Evolutionary conservation across 768 basidiomycete species (phyloP).

Genomic region (Neoboletus subvelutipes): DNA sequence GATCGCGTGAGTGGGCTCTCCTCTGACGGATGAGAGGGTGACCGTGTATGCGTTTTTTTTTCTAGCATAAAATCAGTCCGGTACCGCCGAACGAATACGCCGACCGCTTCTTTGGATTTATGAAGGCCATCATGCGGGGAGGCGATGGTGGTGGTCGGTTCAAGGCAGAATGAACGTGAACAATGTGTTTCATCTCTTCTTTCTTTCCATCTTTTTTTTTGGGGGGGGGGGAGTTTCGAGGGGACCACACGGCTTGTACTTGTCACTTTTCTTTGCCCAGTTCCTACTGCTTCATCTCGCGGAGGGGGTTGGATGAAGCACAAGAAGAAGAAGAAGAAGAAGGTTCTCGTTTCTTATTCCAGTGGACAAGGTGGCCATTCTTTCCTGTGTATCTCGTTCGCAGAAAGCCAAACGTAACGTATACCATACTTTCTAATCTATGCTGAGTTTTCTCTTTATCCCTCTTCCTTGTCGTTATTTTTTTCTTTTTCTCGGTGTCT

Average conservation of each 20-base stretch:
- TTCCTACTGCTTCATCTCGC: constrained; percentile 15
- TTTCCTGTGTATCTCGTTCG: constrained; percentile 7
- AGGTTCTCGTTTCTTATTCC: background rate
- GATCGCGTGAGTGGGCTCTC: constrained; percentile 66
- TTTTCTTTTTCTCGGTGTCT: background rate
- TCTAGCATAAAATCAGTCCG: constrained; percentile 91
- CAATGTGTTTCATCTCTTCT: background rate
- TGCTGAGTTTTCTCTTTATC: background rate
- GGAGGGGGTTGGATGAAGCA: background rate
- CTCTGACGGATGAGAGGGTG: background rate
- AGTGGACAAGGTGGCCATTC: constrained; percentile 5
- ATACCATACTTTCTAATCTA: constrained; percentile 22
- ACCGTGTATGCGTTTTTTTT: background rate
- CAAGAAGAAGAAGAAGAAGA: background rate
- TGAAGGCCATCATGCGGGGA: constrained; percentile 83
- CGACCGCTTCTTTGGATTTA: constrained; percentile 83
- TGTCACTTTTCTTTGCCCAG: background rate
- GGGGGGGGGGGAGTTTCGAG: constrained; percentile 9
- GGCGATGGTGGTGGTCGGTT: constrained; percentile 63
- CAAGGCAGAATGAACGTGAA: constrained; percentile 39
- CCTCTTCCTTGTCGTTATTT: background rate
- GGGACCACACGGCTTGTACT: constrained; percentile 8
- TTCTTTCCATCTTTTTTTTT: background rate
- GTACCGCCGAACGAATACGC: constrained; percentile 87
- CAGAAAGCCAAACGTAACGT: constrained; percentile 13